Evolutionary conservation across 73 alveolate genomes (phyloP).

Genomic region (Stentor coeruleus): DNA sequence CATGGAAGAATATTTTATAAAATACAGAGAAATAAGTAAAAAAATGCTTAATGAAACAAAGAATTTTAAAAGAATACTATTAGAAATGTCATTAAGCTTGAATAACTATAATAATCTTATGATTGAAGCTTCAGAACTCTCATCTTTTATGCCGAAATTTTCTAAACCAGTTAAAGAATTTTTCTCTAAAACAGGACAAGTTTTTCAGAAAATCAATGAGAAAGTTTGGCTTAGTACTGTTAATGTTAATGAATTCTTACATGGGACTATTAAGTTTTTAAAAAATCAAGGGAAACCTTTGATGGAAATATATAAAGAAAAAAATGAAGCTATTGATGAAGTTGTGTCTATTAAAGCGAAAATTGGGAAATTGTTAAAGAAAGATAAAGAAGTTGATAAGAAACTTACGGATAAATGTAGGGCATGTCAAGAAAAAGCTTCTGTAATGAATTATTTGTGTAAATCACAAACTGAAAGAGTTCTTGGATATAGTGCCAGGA

Average conservation of each 20-base stretch:
- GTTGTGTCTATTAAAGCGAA: neutral
- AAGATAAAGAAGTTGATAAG: neutral
- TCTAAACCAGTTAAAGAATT: neutral
- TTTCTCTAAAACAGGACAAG: neutral
- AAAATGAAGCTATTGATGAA: neutral
- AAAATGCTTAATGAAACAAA: conserved; percentile 3
- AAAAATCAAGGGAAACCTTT: neutral
- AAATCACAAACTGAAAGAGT: neutral
- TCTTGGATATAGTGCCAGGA: neutral
- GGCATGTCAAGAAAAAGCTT: neutral
- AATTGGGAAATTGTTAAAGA: neutral
- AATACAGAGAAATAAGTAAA: neutral
- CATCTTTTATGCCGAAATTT: neutral
- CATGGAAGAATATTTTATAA: neutral
- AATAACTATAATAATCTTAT: neutral
- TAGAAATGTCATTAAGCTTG: neutral
- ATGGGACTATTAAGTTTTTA: neutral
- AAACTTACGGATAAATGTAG: neutral
- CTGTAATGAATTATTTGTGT: neutral
- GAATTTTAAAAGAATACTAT: neutral
- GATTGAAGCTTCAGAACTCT: neutral
- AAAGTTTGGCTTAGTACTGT: neutral
- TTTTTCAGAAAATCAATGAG: neutral
- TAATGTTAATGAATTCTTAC: neutral
- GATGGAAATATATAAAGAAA: neutral